Evolutionary conservation across 371 early-diverging fungal species (phyloP).

Genomic region (Mucor mucedo): DNA sequence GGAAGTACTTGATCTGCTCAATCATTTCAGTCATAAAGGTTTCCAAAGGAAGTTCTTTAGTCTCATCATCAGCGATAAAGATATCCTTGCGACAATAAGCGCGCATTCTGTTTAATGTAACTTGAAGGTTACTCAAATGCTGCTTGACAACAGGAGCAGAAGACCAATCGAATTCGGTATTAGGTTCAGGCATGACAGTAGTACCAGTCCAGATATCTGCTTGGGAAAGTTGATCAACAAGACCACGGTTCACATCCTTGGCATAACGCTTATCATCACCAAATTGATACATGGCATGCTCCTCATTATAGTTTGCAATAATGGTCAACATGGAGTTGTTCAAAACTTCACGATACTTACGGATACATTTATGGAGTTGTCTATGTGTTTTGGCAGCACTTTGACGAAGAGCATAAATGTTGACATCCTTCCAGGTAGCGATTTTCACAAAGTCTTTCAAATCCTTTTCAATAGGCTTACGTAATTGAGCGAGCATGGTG

Average conservation of each 20-base stretch:
- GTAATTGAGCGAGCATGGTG: constrained; percentile 56
- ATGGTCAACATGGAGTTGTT: constrained; percentile 76
- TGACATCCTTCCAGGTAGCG: constrained; percentile 97
- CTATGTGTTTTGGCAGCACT: constrained; percentile 91
- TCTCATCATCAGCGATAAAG: constrained; percentile 27
- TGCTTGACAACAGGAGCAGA: constrained; percentile 33
- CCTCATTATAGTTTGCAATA: constrained; percentile 67
- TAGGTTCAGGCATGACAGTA: constrained; percentile 18
- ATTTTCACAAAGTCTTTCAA: constrained; percentile 93
- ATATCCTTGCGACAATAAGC: constrained; percentile 43
- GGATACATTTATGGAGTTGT: constrained; percentile 88
- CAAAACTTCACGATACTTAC: constrained; percentile 82
- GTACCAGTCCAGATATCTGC: constrained; percentile 36
- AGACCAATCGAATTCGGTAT: constrained; percentile 21
- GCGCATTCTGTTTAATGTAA: constrained; percentile 41
- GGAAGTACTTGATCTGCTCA: constrained; percentile 61
- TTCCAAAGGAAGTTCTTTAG: constrained; percentile 43
- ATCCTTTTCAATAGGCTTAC: constrained; percentile 86
- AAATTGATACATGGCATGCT: constrained; percentile 57
- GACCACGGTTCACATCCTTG: constrained; percentile 36
- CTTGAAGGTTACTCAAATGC: constrained; percentile 42
- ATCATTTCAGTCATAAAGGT: constrained; percentile 56
- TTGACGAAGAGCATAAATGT: constrained; percentile 90
- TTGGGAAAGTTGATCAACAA: constrained; percentile 44
- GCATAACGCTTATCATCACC: constrained; percentile 55